These are phyloP conservation scores for Escovopsis sp. DNA, from an alignment of 2,329 filamentous ascomycete genomes.

Conservation along the genomic window DNA sequence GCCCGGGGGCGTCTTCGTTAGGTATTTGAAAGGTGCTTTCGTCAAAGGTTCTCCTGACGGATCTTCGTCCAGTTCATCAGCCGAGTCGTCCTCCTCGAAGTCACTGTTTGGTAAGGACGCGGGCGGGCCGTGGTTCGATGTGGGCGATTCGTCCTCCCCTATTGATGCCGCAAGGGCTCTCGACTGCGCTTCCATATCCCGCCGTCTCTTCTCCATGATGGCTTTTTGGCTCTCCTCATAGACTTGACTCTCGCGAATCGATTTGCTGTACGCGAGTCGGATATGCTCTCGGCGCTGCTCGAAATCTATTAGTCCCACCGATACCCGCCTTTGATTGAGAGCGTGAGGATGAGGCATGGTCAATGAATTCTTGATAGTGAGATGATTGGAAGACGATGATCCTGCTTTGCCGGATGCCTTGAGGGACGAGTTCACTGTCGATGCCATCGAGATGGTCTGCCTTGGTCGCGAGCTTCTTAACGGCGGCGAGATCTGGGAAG, in stretches of 20 bases:
- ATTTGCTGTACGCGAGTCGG: conserved; percentile 70
- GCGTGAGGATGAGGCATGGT: conserved; percentile 24
- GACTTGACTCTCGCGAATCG: conserved; percentile 59
- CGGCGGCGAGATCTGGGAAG: conserved; percentile 60
- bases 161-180: conserved; percentile 22
- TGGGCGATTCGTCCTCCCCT: conserved; percentile 2
- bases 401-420: conserved; percentile 44
- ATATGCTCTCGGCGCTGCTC: conserved; percentile 69
- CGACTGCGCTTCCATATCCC: conserved; percentile 32
- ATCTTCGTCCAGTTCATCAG: background rate
- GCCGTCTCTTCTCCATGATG: conserved; percentile 31
- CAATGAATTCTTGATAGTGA: conserved; percentile 13
- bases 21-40: conserved; percentile 1
- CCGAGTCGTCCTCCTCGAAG: background rate
- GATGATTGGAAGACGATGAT: conserved; percentile 26
- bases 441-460: conserved; percentile 61
- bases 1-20: background rate
- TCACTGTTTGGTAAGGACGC: background rate
- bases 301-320: conserved; percentile 67
- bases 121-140: background rate
- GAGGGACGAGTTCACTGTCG: conserved; percentile 53
- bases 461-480: conserved; percentile 70
- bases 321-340: conserved; percentile 35
- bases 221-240: conserved; percentile 37
- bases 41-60: background rate